phyloP scores from a whole-genome alignment of 2,329 filamentous ascomycete genomes.

The Falciphora oryzae region DNA sequence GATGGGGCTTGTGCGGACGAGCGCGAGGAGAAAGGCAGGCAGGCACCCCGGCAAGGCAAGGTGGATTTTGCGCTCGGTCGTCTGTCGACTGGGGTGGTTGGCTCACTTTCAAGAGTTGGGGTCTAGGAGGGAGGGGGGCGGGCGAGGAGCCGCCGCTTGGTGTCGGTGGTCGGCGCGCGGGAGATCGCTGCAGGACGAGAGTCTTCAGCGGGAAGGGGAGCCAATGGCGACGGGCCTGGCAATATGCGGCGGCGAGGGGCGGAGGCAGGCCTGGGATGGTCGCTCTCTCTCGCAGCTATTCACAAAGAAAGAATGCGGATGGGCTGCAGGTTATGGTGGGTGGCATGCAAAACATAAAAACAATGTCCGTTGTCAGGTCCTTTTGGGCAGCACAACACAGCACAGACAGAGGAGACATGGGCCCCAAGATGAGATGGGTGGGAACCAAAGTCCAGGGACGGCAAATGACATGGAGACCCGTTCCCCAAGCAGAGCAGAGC shows the following conservation, averaged over 20 bases:
- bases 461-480: neutral
- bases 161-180: neutral
- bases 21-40: neutral
- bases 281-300: neutral
- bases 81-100: neutral
- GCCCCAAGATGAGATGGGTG: neutral
- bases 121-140: neutral
- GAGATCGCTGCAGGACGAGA: no score
- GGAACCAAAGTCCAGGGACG: neutral
- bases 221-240: neutral
- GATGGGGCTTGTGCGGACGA: neutral
- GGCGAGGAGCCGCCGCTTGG: neutral
- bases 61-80: constrained; percentile 1
- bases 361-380: neutral
- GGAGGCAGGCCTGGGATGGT: neutral
- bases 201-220: neutral
- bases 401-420: no score
- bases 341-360: neutral
- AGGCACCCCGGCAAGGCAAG: neutral
- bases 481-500: neutral
- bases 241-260: neutral
- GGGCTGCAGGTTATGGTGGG: neutral
- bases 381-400: no score
- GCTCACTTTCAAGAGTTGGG: neutral
- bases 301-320: neutral